Conservation (phyloP, 768 basidiomycete species). For the Calocera viscosa region DNA sequence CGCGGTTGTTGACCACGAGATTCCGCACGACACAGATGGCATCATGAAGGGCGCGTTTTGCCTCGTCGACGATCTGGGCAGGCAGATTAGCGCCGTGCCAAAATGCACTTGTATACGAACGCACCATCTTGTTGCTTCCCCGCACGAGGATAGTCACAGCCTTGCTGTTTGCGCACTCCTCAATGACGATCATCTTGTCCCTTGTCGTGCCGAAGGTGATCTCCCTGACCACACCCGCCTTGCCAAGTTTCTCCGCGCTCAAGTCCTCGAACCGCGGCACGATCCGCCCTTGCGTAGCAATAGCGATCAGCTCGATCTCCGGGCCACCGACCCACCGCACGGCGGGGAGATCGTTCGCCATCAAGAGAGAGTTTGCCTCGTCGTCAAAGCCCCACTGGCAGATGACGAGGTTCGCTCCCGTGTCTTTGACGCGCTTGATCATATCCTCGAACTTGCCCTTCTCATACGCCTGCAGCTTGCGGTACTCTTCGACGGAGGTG, state of each 20-base stretch:
- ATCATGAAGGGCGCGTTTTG: slow-evolving; percentile 94
- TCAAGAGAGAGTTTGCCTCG: slow-evolving; percentile 92
- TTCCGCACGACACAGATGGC: slow-evolving; percentile 96
- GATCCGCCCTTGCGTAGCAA: slow-evolving; percentile 95
- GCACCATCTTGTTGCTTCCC: slow-evolving; percentile 97
- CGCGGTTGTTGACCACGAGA: slow-evolving; percentile 85
- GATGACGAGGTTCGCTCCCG: slow-evolving; percentile 95
- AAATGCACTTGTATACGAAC: slow-evolving; percentile 10
- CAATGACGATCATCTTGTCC: slow-evolving; percentile 99
- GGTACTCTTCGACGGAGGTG: slow-evolving; percentile 91
- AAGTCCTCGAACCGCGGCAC: slow-evolving; percentile 98
- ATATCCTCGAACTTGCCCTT: slow-evolving; percentile 92
- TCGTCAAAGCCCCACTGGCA: slow-evolving; percentile 99
- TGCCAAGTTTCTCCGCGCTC: slow-evolving; percentile 77
- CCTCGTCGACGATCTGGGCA: slow-evolving; percentile 90
- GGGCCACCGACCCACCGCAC: slow-evolving; percentile 99
- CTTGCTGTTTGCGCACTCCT: slow-evolving; percentile 92
- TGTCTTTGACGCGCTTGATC: slow-evolving; percentile 92
- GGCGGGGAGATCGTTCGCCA: slow-evolving; percentile 95
- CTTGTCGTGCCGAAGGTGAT: slow-evolving; percentile 92
- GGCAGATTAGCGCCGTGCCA: not conserved
- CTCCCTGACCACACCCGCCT: slow-evolving; percentile 87
- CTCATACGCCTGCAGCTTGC: slow-evolving; percentile 87
- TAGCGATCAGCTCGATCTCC: slow-evolving; percentile 98
- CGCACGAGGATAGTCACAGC: slow-evolving; percentile 96